Evolutionary conservation across 2,329 filamentous ascomycete genomes (phyloP).

Genomic region (Sphaerulina vaccinii): DNA sequence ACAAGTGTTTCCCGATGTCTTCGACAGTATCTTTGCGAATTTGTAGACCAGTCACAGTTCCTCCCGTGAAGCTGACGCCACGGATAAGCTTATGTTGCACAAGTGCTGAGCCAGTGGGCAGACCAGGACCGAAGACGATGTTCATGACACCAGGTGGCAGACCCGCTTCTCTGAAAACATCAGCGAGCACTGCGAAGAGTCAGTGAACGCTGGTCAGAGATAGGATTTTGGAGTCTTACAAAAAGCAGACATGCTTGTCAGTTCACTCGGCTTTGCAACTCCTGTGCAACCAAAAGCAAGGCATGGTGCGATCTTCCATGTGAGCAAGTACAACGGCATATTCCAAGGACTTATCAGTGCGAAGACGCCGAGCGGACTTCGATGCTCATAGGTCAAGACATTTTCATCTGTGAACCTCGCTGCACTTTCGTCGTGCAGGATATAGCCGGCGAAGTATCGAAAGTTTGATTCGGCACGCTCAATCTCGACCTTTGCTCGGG

Average conservation of each 20-base stretch:
- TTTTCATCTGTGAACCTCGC: conserved; percentile 14
- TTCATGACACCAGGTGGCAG: conserved; percentile 47
- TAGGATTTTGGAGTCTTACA: background rate
- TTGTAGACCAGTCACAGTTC: conserved; percentile 43
- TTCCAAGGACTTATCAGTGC: conserved; percentile 19
- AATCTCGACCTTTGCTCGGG: conserved; percentile 15
- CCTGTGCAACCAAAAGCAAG: conserved; percentile 14
- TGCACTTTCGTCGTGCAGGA: conserved; percentile 14
- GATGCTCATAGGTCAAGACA: conserved; percentile 15
- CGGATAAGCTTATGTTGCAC: conserved; percentile 52
- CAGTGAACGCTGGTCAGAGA: background rate
- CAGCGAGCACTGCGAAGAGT: conserved; percentile 10
- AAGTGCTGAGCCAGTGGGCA: conserved; percentile 32
- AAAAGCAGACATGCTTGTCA: conserved; percentile 18
- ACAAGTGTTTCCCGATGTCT: conserved; percentile 45
- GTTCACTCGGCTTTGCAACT: conserved; percentile 16
- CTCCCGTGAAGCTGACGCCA: conserved; percentile 50
- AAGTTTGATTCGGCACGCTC: conserved; percentile 16
- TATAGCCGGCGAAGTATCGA: conserved; percentile 17
- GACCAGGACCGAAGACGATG: conserved; percentile 42
- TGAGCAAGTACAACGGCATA: conserved; percentile 17
- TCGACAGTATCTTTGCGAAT: conserved; percentile 41
- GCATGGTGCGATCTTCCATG: conserved; percentile 19
- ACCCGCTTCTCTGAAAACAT: conserved; percentile 36
- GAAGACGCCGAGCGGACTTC: conserved; percentile 13